phyloP scores from a whole-genome alignment of 2,329 filamentous ascomycete genomes.

The Mollisiaceae sp. region DNA sequence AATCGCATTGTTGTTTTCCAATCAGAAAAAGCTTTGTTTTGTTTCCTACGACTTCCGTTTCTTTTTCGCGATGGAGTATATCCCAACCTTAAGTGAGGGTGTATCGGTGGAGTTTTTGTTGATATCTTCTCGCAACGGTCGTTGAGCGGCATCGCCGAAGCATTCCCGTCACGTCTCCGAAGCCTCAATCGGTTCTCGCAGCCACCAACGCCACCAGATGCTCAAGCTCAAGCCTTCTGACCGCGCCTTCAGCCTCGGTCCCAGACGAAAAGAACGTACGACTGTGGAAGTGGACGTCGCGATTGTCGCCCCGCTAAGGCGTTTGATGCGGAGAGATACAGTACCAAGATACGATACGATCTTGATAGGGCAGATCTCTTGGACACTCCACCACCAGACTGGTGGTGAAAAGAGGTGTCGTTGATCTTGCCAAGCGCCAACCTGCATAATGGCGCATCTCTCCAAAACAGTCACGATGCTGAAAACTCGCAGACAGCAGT shows the following conservation, averaged over 20 bases:
- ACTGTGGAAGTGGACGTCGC: neutral
- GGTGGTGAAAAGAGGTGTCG: neutral
- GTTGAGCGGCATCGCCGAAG: neutral
- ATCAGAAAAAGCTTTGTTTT: too few species aligned
- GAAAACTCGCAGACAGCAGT: neutral
- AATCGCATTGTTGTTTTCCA: too few species aligned
- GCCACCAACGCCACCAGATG: neutral
- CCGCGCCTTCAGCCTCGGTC: neutral
- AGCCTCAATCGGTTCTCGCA: neutral
- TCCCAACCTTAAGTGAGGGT: too few species aligned
- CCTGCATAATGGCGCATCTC: neutral
- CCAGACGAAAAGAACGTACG: neutral
- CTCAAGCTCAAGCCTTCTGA: too few species aligned
- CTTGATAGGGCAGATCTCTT: neutral
- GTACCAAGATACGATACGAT: neutral
- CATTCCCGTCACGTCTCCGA: neutral
- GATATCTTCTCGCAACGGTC: neutral
- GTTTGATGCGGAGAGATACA: neutral
- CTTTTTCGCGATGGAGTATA: too few species aligned
- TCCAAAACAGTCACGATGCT: neutral
- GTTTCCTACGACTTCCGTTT: too few species aligned
- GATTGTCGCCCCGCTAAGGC: neutral
- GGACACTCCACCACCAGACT: neutral
- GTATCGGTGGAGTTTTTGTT: neutral
- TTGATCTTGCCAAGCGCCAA: neutral